Evolutionary conservation across 2,329 filamentous ascomycete species (phyloP).

Genomic region (Huntiella moniliformis): DNA sequence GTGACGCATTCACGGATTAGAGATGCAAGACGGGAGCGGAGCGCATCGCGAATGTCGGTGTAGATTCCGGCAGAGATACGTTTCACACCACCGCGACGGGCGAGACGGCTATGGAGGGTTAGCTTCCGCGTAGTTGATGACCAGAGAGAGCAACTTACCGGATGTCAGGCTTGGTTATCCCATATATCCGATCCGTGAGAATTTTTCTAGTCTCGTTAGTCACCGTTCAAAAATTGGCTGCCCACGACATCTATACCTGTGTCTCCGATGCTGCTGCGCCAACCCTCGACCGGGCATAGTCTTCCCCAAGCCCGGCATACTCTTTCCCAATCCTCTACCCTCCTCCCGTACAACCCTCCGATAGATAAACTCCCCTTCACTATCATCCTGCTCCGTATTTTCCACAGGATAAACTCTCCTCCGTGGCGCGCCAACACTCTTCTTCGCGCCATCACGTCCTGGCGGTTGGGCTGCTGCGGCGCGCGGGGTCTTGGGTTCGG

Average conservation of each 20-base stretch:
- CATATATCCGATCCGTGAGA: neutral
- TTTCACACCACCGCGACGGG: constrained; percentile 60
- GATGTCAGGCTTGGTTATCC: constrained; percentile 33
- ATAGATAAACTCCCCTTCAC: neutral
- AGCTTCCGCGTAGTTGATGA: neutral
- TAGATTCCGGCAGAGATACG: constrained; percentile 49
- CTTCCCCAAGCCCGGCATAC: neutral
- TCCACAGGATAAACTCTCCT: neutral
- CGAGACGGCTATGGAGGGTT: constrained; percentile 37
- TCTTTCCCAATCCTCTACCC: neutral
- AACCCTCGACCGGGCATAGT: neutral
- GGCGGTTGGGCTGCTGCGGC: neutral
- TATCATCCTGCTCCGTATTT: neutral
- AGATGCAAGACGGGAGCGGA: constrained; percentile 30
- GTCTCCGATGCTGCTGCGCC: neutral
- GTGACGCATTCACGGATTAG: constrained; percentile 31
- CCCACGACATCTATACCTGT: neutral
- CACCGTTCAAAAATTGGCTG: neutral
- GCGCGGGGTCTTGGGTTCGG: neutral
- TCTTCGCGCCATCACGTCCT: neutral
- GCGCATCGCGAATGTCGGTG: constrained; percentile 32
- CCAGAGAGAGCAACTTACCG: constrained; percentile 21
- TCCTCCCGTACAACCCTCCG: neutral
- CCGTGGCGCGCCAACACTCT: neutral
- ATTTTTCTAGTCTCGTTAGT: neutral